phyloP scores from a whole-genome alignment of 371 early-diverging fungal species.

The Mucor saturninus region DNA sequence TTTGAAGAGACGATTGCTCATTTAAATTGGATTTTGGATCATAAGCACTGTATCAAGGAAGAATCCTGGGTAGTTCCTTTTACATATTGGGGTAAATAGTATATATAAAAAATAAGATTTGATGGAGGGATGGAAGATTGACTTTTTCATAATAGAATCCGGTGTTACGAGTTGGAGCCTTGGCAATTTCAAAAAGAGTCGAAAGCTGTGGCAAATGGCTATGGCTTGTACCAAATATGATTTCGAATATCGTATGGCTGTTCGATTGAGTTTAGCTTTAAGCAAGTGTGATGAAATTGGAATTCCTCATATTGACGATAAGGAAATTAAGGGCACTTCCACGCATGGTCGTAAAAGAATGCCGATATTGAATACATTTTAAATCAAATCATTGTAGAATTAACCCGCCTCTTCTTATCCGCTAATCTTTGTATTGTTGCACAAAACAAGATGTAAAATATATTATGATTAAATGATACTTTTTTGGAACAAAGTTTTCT shows the following conservation, averaged over 20 bases:
- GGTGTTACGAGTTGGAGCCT: conserved; percentile 64
- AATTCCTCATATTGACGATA: conserved; percentile 30
- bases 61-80: conserved; percentile 70
- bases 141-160: conserved; percentile 46
- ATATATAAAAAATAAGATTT: not conserved
- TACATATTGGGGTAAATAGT: conserved; percentile 64
- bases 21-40: conserved; percentile 66
- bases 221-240: conserved; percentile 59
- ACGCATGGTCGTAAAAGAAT: conserved; percentile 53
- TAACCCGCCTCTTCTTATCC: not conserved
- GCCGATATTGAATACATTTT: conserved; percentile 29
- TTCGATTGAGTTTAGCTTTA: conserved; percentile 48
- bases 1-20: conserved; percentile 49
- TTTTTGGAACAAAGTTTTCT: too few relatives aligned
- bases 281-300: conserved; percentile 51
- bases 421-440: too few relatives aligned
- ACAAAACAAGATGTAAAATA: too few relatives aligned
- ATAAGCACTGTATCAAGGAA: conserved; percentile 47
- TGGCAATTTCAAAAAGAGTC: conserved; percentile 49
- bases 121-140: not conserved
- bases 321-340: conserved; percentile 36
- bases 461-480: too few relatives aligned
- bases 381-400: not conserved
- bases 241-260: conserved; percentile 66
- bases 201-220: conserved; percentile 60